Evolutionary conservation across 2,329 filamentous ascomycete genomes (phyloP).

Genomic region (Monilinia vaccinii-corymbosi): DNA sequence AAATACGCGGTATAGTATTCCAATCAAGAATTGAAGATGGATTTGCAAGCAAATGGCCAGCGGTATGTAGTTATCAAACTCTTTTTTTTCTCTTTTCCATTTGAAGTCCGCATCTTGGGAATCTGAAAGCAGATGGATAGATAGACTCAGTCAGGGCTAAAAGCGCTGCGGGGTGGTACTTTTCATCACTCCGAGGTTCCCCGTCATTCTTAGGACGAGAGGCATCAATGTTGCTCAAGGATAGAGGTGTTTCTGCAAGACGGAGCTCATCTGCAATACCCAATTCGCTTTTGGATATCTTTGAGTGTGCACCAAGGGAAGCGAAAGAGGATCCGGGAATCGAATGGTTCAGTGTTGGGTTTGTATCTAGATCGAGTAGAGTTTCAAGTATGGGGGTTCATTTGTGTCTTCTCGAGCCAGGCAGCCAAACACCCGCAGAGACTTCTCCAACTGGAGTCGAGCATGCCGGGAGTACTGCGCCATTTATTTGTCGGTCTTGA

Average conservation of each 20-base stretch:
- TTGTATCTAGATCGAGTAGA: too few species aligned
- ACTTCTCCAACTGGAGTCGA: background rate
- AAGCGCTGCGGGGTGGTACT: background rate
- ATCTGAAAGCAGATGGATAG: background rate
- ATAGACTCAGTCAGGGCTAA: background rate
- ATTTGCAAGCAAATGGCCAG: background rate
- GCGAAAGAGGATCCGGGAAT: background rate
- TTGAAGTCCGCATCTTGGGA: background rate
- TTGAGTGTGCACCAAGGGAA: background rate
- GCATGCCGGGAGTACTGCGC: background rate
- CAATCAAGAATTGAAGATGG: background rate
- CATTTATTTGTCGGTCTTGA: too few species aligned
- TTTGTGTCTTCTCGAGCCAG: too few species aligned
- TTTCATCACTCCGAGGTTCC: background rate
- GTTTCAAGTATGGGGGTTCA: too few species aligned
- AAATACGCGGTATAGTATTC: too few species aligned
- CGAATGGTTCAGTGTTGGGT: background rate
- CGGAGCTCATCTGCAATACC: background rate
- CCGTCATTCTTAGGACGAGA: background rate
- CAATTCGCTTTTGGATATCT: background rate
- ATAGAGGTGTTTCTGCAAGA: background rate
- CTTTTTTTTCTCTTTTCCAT: too few species aligned
- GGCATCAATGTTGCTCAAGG: background rate
- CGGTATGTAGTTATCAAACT: background rate
- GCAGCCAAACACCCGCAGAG: background rate